Evolutionary conservation across 1,139 yeast genomes (phyloP), one percentile per base, ranked within the genome.

Genomic region (Geotrichum klebahnii): DNA sequence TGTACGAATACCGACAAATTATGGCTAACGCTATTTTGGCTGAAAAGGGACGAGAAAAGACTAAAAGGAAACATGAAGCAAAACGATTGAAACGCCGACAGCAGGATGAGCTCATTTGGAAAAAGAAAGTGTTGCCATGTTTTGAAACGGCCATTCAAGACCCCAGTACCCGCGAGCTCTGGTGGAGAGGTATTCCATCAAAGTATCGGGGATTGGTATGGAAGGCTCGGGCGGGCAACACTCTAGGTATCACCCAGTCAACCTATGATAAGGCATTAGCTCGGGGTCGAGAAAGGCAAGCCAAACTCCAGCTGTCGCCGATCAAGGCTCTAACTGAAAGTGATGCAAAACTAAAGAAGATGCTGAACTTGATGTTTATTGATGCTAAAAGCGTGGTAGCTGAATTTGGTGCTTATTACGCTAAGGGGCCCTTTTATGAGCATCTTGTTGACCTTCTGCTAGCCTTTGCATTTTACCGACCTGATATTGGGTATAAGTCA

Each of bases 171-270:
- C 69, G 81, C 48, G 81, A 79, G 51, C 67, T 81, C 52, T 80
- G 83, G 77, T 82, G 88, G 87, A 67, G 85, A 48, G 87, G 87
- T 1, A 65, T 83, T 1, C 83, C 87, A 2, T 52, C 67, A 12
- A 60, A 63, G 35, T 62, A 74, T 17, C 67, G 90, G 41, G 65
- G 71, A 6, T 64, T 64, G 12, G 68, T 82, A 3, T 83, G 90
- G 90, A 65, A 67, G 55, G 64, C 65, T 43, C 72, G 72, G 48
- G 67, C 76, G 29, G 78, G 78, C 12, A 71, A 70, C 52, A 57
- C 61, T n/a, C 60, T 64, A 36, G 52, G 58, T 3, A 51, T 69
- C 24, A 52, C 61, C 5, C 38, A 56, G 3, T 53, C 55, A 1
- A 46, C 59, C 2, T 60, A 61, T 40, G 54, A 50, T 6, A 44